Conservation (phyloP, 75 land plant species). For the Pinus albicaulis region DNA sequence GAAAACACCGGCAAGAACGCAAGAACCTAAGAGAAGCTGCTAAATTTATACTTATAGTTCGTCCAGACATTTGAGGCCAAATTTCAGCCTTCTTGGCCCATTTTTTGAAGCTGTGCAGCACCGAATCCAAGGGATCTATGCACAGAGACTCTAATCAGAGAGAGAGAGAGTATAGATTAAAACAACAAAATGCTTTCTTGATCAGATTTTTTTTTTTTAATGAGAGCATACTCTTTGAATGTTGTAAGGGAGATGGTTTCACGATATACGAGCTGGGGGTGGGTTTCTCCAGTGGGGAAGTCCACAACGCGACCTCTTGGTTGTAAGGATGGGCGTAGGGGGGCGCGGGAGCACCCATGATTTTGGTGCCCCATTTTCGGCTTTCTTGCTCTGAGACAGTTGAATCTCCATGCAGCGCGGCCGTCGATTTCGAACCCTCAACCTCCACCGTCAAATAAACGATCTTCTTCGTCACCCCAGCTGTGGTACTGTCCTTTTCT, state of each 20-base stretch:
- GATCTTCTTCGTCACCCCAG: background rate
- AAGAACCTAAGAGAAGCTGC: background rate
- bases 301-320: constrained; percentile 38
- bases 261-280: background rate
- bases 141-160: too few relatives aligned
- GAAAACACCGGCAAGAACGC: background rate
- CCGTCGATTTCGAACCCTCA: background rate
- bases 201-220: too few relatives aligned
- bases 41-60: background rate
- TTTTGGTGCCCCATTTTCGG: constrained; percentile 36
- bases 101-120: constrained; percentile 34
- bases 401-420: too few relatives aligned
- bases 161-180: too few relatives aligned
- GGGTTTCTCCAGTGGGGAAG: constrained; percentile 12
- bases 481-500: background rate
- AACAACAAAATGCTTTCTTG: too few relatives aligned
- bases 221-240: too few relatives aligned
- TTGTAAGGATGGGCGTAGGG: constrained; percentile 56
- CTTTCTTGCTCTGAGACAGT: background rate
- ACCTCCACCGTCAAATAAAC: background rate
- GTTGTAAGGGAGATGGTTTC: too few relatives aligned
- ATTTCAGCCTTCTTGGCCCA: constrained; percentile 41
- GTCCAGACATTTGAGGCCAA: constrained; percentile 28
- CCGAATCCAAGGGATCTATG: constrained; percentile 26
- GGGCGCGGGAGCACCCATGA: constrained; percentile 48